phyloP scores from a whole-genome alignment of 2,329 filamentous ascomycete genomes.

The Fusarium hainanense region DNA sequence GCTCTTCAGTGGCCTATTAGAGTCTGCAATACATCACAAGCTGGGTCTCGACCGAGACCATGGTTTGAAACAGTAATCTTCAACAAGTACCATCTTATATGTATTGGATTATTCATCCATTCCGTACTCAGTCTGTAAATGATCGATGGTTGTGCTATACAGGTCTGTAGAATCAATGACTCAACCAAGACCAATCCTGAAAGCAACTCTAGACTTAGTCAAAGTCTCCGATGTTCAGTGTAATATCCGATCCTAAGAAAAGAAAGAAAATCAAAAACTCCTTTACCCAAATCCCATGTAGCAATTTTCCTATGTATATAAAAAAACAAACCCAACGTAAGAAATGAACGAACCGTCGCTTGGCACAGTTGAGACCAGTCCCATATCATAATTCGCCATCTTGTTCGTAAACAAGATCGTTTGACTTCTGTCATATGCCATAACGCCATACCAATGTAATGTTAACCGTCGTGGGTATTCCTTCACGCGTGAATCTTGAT shows the following conservation, averaged over 20 bases:
- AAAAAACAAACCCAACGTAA: slow-evolving; percentile 18
- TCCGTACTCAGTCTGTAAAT: slow-evolving; percentile 39
- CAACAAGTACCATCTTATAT: not conserved
- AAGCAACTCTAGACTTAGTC: not conserved
- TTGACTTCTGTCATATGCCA: slow-evolving; percentile 42
- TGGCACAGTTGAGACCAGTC: slow-evolving; percentile 26
- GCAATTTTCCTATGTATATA: slow-evolving; percentile 30
- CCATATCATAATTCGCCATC: slow-evolving; percentile 36
- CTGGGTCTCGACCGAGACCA: not conserved
- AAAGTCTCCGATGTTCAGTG: slow-evolving; percentile 3
- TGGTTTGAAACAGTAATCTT: not conserved
- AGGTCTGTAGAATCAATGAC: slow-evolving; percentile 21
- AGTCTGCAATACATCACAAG: slow-evolving; percentile 4
- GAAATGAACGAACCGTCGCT: slow-evolving; percentile 37
- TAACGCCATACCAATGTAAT: slow-evolving; percentile 45
- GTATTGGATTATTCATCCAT: not conserved
- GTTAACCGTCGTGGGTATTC: slow-evolving; percentile 26
- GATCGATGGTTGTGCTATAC: slow-evolving; percentile 35
- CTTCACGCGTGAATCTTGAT: slow-evolving; percentile 18
- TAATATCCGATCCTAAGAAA: slow-evolving; percentile 5
- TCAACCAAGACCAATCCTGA: slow-evolving; percentile 2
- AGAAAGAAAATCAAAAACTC: slow-evolving; percentile 35
- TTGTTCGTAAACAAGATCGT: slow-evolving; percentile 36
- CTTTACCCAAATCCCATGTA: slow-evolving; percentile 41
- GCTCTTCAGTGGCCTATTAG: not conserved